Evolutionary conservation across 331 rosid genomes (phyloP).

Genomic region (Cucumis variabilis): DNA sequence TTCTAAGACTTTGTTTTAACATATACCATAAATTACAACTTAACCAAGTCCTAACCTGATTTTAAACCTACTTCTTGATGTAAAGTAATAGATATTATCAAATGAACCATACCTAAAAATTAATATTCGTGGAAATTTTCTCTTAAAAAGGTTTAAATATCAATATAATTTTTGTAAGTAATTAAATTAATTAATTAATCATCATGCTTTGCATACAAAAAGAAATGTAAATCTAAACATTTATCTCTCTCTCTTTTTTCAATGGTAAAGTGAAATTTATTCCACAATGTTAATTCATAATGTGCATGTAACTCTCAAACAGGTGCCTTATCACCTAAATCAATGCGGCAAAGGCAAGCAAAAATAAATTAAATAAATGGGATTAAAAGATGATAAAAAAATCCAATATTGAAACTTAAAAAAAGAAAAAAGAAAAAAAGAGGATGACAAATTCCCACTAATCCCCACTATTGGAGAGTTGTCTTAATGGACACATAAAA

Average conservation of each 20-base stretch:
- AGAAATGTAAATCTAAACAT: background rate
- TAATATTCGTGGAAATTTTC: too few relatives aligned
- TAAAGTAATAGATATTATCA: too few relatives aligned
- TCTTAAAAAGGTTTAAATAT: too few relatives aligned
- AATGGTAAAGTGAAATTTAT: background rate
- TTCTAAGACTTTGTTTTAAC: background rate
- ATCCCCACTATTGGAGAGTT: too few relatives aligned
- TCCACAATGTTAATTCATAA: background rate
- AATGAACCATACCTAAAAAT: too few relatives aligned
- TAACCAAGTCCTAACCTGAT: background rate
- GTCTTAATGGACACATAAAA: background rate
- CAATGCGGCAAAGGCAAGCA: slow-evolving; percentile 20
- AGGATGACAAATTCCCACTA: background rate
- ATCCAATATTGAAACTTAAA: background rate
- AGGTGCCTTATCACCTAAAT: background rate
- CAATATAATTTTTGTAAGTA: too few relatives aligned
- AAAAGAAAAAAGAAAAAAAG: too few relatives aligned
- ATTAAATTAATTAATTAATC: too few relatives aligned
- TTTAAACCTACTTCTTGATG: too few relatives aligned
- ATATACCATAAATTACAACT: background rate
- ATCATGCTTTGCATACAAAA: too few relatives aligned
- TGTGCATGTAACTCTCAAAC: background rate
- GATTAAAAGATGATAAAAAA: background rate
- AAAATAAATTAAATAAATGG: background rate
- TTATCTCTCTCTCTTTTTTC: too few relatives aligned